phyloP scores from a whole-genome alignment of 306 rosid genomes.

The Vicia sativa region DNA sequence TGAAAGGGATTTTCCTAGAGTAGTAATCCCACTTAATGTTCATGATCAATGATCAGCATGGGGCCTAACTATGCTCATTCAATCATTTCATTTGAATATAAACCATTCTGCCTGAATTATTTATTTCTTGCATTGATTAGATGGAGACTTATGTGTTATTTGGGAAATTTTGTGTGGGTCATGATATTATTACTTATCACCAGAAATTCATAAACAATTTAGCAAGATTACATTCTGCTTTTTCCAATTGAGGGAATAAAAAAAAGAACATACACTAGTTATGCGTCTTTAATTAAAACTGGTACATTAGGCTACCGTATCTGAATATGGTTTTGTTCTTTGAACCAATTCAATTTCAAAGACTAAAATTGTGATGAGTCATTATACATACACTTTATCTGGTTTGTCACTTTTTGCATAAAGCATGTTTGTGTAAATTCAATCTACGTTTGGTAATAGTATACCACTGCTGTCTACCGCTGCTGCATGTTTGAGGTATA shows the following conservation, averaged over 20 bases:
- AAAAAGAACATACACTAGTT: not conserved
- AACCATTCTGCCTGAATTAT: not conserved
- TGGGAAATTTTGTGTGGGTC: conserved; percentile 13
- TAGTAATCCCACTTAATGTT: conserved; percentile 10
- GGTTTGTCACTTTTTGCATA: not conserved
- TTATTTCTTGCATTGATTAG: not conserved
- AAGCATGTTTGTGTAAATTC: not conserved
- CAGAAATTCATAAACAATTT: conserved; percentile 23
- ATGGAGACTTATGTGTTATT: conserved; percentile 17
- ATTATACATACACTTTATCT: not conserved
- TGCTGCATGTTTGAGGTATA: too few species aligned
- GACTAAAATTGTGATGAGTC: not conserved
- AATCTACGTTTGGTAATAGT: too few species aligned
- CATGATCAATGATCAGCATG: not conserved
- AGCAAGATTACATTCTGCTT: not conserved
- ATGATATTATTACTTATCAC: not conserved
- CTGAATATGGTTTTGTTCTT: not conserved
- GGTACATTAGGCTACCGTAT: not conserved
- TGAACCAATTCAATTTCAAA: not conserved
- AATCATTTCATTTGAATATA: conserved; percentile 14
- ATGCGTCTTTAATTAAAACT: not conserved
- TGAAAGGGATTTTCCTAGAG: conserved; percentile 7
- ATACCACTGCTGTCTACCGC: too few species aligned
- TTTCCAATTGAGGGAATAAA: not conserved
- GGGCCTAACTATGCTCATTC: conserved; percentile 3